Conservation (phyloP, 2,329 filamentous ascomycete genomes). For the Hymenoscyphus linearis region DNA sequence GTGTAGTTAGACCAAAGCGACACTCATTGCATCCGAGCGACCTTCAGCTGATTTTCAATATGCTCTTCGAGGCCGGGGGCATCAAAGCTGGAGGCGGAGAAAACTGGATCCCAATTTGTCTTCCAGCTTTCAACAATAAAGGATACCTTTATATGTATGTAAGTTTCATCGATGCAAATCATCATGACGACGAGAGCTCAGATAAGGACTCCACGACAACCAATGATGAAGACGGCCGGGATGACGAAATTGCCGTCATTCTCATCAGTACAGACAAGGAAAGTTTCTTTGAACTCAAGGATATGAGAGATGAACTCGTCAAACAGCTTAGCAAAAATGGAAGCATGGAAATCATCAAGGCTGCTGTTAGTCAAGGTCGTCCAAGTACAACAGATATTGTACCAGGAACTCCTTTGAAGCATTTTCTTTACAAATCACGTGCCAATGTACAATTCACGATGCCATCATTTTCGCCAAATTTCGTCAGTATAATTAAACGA, state of each 20-base stretch:
- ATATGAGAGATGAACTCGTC: slow-evolving; percentile 59
- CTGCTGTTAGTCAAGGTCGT: slow-evolving; percentile 66
- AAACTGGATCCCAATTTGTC: slow-evolving; percentile 93
- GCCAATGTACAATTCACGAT: slow-evolving; percentile 95
- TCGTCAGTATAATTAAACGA: slow-evolving; percentile 52
- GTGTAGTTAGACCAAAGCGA: slow-evolving; percentile 87
- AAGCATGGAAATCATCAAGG: slow-evolving; percentile 67
- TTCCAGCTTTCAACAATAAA: slow-evolving; percentile 94
- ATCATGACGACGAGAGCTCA: slow-evolving; percentile 33
- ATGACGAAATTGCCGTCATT: slow-evolving; percentile 82
- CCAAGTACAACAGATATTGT: slow-evolving; percentile 69
- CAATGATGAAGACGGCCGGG: slow-evolving; percentile 59
- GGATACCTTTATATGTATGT: slow-evolving; percentile 99
- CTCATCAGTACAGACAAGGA: slow-evolving; percentile 91
- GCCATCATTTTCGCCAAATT: slow-evolving; percentile 71
- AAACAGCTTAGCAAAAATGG: slow-evolving; percentile 71
- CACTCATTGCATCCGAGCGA: slow-evolving; percentile 95
- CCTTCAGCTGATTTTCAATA: slow-evolving; percentile 95
- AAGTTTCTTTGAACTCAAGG: slow-evolving; percentile 83
- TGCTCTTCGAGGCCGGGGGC: slow-evolving; percentile 93
- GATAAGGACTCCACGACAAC: slow-evolving; percentile 55
- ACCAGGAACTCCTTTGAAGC: slow-evolving; percentile 72
- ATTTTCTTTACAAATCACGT: slow-evolving; percentile 94
- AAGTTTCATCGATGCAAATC: slow-evolving; percentile 70
- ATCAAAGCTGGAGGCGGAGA: slow-evolving; percentile 91